Evolutionary conservation across 1,139 yeast species (phyloP), one percentile per base, ranked within the genome.

Genomic region (Blastobotrys petasosporus): DNA sequence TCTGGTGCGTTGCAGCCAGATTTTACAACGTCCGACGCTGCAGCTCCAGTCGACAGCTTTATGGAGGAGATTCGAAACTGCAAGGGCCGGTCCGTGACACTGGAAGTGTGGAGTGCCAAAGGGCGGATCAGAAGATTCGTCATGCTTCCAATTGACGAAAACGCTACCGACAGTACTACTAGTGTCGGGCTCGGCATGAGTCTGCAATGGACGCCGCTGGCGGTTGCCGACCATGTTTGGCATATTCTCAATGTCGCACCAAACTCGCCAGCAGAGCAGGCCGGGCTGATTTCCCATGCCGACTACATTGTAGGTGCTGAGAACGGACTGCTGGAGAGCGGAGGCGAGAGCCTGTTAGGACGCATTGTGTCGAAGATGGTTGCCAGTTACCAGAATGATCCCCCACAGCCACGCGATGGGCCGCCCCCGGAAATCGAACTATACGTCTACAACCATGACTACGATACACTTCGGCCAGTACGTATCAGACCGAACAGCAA

Each of bases 251-350:
- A 77, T 49, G 82, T 92, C 10, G 80, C 84, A 44, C 79, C 76
- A 13, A 77, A 79, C 46, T 85, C 95, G 0, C 97, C 97, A 0
- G 97, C 97, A 0, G 85, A 83, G 55, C 69, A 68, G 42, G 88
- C 95, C 0, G 95, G 94, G 25, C 74, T 92, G 37, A 73, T 86
- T 35, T 90, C 96, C 0, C 82, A 82, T 57, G 80, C 92, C 1
- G 98, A 92, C 63, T 92, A 85, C 61, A 83, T 92, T 47, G 80
- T 92, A 42, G 97, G 95, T 4, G 87, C 94, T 47, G 94, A 88
- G 54, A 80, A 82, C 46, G 95, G 95, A 0, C 68, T 86, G 36
- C 71, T 90, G 49, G 80, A 85, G 8, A 77, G 82, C 5, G 96
- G 97, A 12, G 97, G 97, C 2, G 96, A 90, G 63, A 79, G 84